These are phyloP conservation scores for Leccinellum albellum DNA, from an alignment of 768 basidiomycete genomes.

Conservation along the genomic window DNA sequence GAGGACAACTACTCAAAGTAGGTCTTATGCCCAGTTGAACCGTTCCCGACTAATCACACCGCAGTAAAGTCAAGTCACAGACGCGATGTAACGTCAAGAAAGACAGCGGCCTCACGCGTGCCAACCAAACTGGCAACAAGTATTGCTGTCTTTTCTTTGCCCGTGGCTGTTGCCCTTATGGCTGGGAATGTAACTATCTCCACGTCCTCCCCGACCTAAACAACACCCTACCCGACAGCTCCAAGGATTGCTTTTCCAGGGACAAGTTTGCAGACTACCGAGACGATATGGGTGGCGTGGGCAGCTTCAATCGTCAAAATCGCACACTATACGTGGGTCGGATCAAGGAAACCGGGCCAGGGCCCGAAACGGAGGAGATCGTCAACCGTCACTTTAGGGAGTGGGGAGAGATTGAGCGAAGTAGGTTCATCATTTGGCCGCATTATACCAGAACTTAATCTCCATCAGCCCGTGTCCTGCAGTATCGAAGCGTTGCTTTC, in stretches of 20 bases:
- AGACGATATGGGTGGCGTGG: conserved; percentile 99
- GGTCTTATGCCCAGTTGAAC: conserved; percentile 24
- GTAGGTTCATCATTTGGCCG: conserved; percentile 44
- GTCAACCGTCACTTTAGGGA: conserved; percentile 91
- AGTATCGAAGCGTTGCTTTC: conserved; percentile 94
- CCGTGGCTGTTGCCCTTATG: conserved; percentile 95
- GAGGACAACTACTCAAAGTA: conserved; percentile 96
- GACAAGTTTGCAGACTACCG: conserved; percentile 97
- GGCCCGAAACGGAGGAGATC: conserved; percentile 88
- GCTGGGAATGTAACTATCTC: conserved; percentile 96
- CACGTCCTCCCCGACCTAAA: conserved; percentile 79
- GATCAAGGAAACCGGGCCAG: conserved; percentile 87
- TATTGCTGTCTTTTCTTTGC: conserved; percentile 96
- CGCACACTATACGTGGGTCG: conserved; percentile 92
- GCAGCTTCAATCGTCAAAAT: conserved; percentile 92
- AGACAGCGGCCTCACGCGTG: conserved; percentile 91
- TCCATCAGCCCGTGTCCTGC: conserved; percentile 73
- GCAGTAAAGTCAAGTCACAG: conserved; percentile 89
- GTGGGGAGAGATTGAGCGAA: conserved; percentile 90
- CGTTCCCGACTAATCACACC: not conserved
- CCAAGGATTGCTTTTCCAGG: conserved; percentile 94
- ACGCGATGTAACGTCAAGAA: conserved; percentile 84
- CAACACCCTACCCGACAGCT: conserved; percentile 76
- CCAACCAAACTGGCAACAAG: conserved; percentile 88
- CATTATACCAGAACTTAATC: conserved; percentile 5